Evolutionary conservation across 1,284 basidiomycete genomes (phyloP), one percentile per base, ranked within the genome.

Genomic region (Pascua guehoae): DNA sequence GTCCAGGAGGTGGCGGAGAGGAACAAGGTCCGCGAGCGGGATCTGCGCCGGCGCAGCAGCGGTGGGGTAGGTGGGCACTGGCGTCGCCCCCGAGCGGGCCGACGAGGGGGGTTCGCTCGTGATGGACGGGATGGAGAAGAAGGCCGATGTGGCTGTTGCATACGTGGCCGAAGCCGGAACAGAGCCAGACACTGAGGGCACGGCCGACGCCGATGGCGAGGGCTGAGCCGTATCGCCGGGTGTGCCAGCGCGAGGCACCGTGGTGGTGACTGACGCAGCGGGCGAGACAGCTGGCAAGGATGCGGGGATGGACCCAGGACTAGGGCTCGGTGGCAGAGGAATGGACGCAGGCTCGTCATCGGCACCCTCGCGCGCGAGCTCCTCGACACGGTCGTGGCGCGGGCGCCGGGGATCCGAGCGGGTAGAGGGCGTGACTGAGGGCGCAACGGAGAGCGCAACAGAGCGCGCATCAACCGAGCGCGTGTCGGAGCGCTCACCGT

Each of bases 1-100:
- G 24, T 83, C 78, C n/a, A 93, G 78, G 54, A 89, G 79, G 24
- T 81, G 79, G 32, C 87, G 85, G 71, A 94, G 81, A 49, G 89
- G 86, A 12, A 80, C 78, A 39, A 86, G 76, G n/a, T 79, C 73
- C 12, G 77, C 49, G 42, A 77, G 61, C 3, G 64, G 53, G 18
- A 71, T 61, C 36, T 57, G 61, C 12, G 48, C 45, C 16, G 44
- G 24, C 5, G 32, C 24, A 15, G 38, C 16, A 40, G 7, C 4
- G 12, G 38, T 49, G 24, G 16, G 47, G 47, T 9, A 38, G 41
- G 17, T 18, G 47, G 12, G 16, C 12, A 43, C 24, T 7, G 24
- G 24, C 24, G 24, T 32, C 24, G 24, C 3, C 4, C 3, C 24
- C 24, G 24, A 32, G 4, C 24, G 24, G 4, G 24, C 24, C 24